Conservation (phyloP, 805 yeast genomes). For the Lachancea quebecensis region DNA sequence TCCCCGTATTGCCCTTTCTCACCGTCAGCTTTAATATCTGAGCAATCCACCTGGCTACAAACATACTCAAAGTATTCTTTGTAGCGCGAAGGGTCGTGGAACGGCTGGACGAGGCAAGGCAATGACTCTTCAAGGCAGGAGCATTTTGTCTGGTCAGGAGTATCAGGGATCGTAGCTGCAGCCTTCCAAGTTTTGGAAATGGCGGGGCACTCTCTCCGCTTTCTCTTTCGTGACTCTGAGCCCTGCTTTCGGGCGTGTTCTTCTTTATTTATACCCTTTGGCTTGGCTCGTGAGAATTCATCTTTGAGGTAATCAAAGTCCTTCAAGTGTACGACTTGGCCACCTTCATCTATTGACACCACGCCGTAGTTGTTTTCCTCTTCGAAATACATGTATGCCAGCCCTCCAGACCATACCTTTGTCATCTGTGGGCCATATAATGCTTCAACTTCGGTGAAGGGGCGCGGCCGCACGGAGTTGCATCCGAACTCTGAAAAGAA, state of each 20-base stretch:
- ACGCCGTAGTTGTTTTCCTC: slow-evolving; percentile 72
- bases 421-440: slow-evolving; percentile 64
- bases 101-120: slow-evolving; percentile 48
- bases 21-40: slow-evolving; percentile 55
- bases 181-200: slow-evolving; percentile 54
- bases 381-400: slow-evolving; percentile 77
- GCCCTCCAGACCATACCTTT: slow-evolving; percentile 79
- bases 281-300: slow-evolving; percentile 43
- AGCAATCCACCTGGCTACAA: slow-evolving; percentile 53
- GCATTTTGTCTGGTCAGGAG: slow-evolving; percentile 57
- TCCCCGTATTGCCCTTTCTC: slow-evolving; percentile 55
- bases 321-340: slow-evolving; percentile 44
- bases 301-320: slow-evolving; percentile 54
- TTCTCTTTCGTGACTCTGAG: slow-evolving; percentile 21
- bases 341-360: slow-evolving; percentile 41
- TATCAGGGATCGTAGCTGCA: slow-evolving; percentile 53
- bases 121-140: slow-evolving; percentile 50
- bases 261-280: slow-evolving; percentile 35
- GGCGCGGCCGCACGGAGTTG: slow-evolving; percentile 58
- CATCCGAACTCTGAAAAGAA: slow-evolving; percentile 83
- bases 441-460: slow-evolving; percentile 63
- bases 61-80: slow-evolving; percentile 49
- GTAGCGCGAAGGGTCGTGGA: slow-evolving; percentile 43
- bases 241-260: slow-evolving; percentile 25
- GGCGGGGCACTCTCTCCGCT: slow-evolving; percentile 43